Evolutionary conservation across 2,329 filamentous ascomycete species (phyloP).

Genomic region (Hypoxylon sp.): DNA sequence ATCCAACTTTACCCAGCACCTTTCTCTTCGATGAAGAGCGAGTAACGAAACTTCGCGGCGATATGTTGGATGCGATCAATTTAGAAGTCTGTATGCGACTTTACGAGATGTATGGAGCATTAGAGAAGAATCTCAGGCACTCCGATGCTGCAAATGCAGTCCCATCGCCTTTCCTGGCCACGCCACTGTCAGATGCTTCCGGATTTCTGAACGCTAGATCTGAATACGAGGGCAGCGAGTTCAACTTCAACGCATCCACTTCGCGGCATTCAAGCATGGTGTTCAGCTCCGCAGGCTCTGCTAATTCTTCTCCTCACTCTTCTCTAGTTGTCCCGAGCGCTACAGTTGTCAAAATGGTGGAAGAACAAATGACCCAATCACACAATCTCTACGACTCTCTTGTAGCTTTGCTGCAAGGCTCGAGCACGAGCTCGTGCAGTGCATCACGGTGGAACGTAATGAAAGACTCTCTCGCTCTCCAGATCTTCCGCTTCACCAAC

Average conservation of each 20-base stretch:
- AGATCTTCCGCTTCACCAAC: conserved; percentile 69
- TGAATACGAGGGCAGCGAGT: no score
- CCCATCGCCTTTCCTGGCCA: conserved; percentile 45
- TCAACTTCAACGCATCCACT: conserved; percentile 57
- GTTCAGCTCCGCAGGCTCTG: conserved; percentile 64
- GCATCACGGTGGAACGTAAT: conserved; percentile 66
- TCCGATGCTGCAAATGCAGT: conserved; percentile 47
- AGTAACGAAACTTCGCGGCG: conserved; percentile 69
- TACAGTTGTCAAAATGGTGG: conserved; percentile 56
- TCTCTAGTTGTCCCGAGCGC: conserved; percentile 56
- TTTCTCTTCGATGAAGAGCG: conserved; percentile 76
- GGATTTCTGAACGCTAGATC: conserved; percentile 46
- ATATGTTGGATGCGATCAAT: conserved; percentile 73
- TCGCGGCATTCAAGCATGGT: conserved; percentile 67
- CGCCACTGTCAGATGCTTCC: conserved; percentile 48
- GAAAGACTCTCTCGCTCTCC: conserved; percentile 66
- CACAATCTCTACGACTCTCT: conserved; percentile 66
- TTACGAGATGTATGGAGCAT: conserved; percentile 68
- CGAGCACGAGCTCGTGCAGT: conserved; percentile 58
- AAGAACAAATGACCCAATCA: conserved; percentile 58
- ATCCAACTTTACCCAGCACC: conserved; percentile 69
- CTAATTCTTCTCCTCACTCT: conserved; percentile 66
- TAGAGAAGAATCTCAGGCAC: conserved; percentile 61
- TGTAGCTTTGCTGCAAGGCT: conserved; percentile 67
- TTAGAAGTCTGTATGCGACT: conserved; percentile 73